phyloP scores from a whole-genome alignment of 2,329 filamentous ascomycete species.

The Sporothrix dimorphospora region DNA sequence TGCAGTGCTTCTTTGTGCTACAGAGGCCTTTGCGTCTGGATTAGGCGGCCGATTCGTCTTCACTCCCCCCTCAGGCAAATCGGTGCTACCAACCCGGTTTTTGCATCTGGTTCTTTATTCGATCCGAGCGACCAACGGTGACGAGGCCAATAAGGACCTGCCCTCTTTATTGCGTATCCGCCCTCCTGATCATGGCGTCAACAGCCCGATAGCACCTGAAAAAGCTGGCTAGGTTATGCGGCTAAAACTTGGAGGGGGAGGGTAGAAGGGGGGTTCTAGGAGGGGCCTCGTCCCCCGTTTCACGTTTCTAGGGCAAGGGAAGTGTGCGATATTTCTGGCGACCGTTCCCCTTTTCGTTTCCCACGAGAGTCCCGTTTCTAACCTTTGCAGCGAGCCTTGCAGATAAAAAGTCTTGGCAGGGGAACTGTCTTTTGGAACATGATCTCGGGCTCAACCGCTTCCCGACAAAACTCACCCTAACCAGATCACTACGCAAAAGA shows the following conservation, averaged over 20 bases:
- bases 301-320: not conserved
- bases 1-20: not conserved
- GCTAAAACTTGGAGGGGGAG: conserved; percentile 25
- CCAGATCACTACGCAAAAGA: not conserved
- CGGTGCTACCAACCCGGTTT: not conserved
- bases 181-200: conserved; percentile 1
- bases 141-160: not conserved
- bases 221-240: conserved; percentile 13
- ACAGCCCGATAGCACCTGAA: not conserved
- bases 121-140: not conserved
- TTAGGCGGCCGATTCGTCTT: not conserved
- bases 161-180: not conserved
- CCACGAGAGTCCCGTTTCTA: not conserved
- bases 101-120: not conserved
- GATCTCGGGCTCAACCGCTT: not conserved
- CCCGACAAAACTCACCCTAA: not conserved
- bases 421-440: not conserved
- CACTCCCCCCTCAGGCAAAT: not conserved
- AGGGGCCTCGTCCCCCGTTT: not conserved
- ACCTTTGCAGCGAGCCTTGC: conserved; percentile 2
- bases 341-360: not conserved
- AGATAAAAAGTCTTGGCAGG: conserved; percentile 24
- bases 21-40: not conserved
- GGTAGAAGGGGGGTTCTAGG: not conserved
- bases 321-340: not conserved